Base-by-base conservation (phyloP, 768 basidiomycete genomes). In the Phlebiopsis flavidoalba region DNA sequence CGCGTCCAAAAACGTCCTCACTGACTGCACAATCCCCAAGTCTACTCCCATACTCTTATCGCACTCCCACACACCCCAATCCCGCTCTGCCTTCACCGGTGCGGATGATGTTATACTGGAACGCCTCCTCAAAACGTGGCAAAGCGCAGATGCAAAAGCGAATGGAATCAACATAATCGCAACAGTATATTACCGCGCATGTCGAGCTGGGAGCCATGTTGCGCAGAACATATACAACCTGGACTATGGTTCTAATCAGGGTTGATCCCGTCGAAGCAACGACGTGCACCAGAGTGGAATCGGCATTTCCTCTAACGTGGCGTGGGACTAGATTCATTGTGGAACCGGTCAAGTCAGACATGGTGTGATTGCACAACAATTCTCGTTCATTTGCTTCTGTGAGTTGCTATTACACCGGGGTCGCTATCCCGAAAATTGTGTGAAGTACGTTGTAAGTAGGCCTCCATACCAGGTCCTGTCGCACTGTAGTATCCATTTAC, bases 101-200 rank as follows among this genome's bases (percentile, higher is more conserved):
- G 22, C 49, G 50, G 11, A 47, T 36, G 37, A 40, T 24, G 12
- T 61, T 61, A 1, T 51, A n/a, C 59, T 63, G 62, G 61, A 60
- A 55, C 53, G 47, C 37, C 48, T 53, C 63, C 64, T 45, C 66
- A 65, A 53, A n/a, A n/a, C n/a, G 33, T 76, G 12, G 73, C 67
- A 3, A 65, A n/a, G n/a, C 73, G 31, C 84, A 82, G 63, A 77
- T 82, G 75, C 78, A 79, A 59, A 83, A 81, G 63, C 60, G 79
- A 64, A 65, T 75, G 5, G 83, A 85, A 53, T 17, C 79, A 79
- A 67, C 77, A 76, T 58, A 73, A 73, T 26, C 66, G 71, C 47
- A 58, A n/a, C n/a, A n/a, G n/a, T n/a, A n/a, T n/a, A n/a, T n/a
- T 64, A 5, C 62, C 74, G 12, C 72, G 64, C 61, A 48, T 45